Evolutionary conservation across 768 basidiomycete species (phyloP), one percentile per base, ranked within the genome.

Genomic region (Agaricus blazei): DNA sequence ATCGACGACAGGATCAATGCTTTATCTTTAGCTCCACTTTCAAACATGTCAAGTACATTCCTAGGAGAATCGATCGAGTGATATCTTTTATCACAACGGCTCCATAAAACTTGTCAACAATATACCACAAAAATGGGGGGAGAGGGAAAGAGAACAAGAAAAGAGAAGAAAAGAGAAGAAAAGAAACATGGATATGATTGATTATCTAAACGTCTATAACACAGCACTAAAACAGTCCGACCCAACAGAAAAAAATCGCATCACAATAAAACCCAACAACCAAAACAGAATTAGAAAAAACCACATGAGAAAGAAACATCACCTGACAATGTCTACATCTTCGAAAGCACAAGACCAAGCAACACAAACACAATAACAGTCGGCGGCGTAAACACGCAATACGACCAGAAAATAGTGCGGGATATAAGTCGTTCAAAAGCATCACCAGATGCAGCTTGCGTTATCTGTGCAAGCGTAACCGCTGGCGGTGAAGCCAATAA

Each of bases 321-420:
- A 19, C 14, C 7, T 24, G 19, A 11, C 8, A 19, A 15, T 2
- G 15, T 31, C 47, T 60, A 87, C n/a, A 82, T 62, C 60, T 80
- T 82, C 1, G 84, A 72, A 9, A 90, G 64, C 49, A 83, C 55
- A 42, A 96, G 68, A 1, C 89, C 93, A 27, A 90, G 64, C 43
- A 95, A 78, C 48, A 95, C 89, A 63, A 85, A 87, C 15, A 75
- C 63, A 52, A 93, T 83, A 52, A 85, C 91, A n/a, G 87, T 77
- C 2, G 90, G 89, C 2, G 94, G 93, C 0, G 94, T 95, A 54
- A 94, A 73, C 34, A 93, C 71, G 61, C 90, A 93, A 65, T 96
- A 98, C 2, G 87, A 80, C 92, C 93, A 94, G 67, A 93, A 93
- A 57, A 98, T 91, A 0, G 95, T 98, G 51, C 90, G 81, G 57